A percentile compares a stretch with the other conserved stretches of the same genome.
Evolutionary conservation across 106 monocot species (phyloP).

Genomic region (Dendrobium catenatum): DNA sequence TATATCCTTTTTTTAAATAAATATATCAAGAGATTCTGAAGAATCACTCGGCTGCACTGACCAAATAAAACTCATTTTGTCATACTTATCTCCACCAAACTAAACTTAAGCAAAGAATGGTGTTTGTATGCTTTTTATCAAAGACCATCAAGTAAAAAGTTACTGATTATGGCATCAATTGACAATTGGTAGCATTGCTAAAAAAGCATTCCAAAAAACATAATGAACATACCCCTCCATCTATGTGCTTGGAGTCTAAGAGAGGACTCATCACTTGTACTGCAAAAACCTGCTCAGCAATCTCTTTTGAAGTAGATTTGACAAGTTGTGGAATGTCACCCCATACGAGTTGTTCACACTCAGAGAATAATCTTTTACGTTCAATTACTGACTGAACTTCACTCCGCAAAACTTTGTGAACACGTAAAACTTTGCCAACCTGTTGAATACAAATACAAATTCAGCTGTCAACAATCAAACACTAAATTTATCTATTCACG

Average conservation of each 20-base stretch:
- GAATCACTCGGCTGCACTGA: no score
- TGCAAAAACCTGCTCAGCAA: conserved; percentile 30
- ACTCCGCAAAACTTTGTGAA: not conserved
- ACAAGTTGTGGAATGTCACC: conserved; percentile 33
- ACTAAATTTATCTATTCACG: not conserved
- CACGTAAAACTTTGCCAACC: not conserved
- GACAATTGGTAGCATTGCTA: no score
- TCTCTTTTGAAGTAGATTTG: conserved; percentile 42
- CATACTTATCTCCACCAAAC: no score
- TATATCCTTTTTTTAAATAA: no score
- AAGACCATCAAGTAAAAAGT: no score
- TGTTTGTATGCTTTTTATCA: no score
- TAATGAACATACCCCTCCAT: conserved; percentile 49
- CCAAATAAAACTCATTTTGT: no score
- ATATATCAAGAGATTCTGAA: no score
- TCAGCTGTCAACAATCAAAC: not conserved
- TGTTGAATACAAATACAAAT: not conserved
- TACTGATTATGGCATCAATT: no score
- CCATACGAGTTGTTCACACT: conserved; percentile 56
- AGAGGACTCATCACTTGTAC: conserved; percentile 47
- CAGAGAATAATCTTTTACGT: conserved; percentile 21
- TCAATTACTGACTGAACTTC: not conserved
- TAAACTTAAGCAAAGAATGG: no score
- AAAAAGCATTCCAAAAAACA: no score
- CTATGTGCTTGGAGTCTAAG: conserved; percentile 49